These are phyloP conservation scores for Colletotrichum truncatum DNA, from an alignment of 2,329 filamentous ascomycete species.

Conservation along the genomic window DNA sequence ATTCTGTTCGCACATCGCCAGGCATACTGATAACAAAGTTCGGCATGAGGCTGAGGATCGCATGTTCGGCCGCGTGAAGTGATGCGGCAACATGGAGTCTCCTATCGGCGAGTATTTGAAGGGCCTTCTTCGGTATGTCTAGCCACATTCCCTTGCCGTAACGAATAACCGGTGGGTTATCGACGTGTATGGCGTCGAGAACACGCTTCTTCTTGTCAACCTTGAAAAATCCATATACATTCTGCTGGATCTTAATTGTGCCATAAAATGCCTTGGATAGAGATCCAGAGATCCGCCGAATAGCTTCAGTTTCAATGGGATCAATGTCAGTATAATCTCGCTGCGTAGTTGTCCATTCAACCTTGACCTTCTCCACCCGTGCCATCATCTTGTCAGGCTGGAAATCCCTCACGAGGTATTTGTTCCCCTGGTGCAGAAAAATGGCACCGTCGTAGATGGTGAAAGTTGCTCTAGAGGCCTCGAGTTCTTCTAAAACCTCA, in stretches of 20 bases:
- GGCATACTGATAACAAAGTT: constrained; percentile 91
- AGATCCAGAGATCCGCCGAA: constrained; percentile 73
- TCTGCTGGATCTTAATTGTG: constrained; percentile 83
- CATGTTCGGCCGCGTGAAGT: constrained; percentile 95
- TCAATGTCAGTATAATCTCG: constrained; percentile 95
- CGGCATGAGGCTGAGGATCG: constrained; percentile 85
- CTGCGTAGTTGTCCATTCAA: constrained; percentile 95
- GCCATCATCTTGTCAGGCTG: constrained; percentile 82
- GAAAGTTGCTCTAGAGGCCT: constrained; percentile 93
- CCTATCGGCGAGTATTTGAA: constrained; percentile 79
- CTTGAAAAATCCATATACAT: constrained; percentile 97
- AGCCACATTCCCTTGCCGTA: constrained; percentile 94
- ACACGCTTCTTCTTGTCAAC: constrained; percentile 87
- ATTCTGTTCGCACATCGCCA: constrained; percentile 93
- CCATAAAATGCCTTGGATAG: constrained; percentile 83
- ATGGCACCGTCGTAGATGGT: constrained; percentile 97
- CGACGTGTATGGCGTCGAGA: constrained; percentile 90
- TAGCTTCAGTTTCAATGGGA: constrained; percentile 89
- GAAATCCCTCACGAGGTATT: constrained; percentile 92
- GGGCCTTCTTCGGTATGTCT: constrained; percentile 81
- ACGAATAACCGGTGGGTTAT: constrained; percentile 90
- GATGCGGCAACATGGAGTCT: constrained; percentile 85
- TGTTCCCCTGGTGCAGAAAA: constrained; percentile 94
- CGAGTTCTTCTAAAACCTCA: constrained; percentile 91
- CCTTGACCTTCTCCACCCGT: constrained; percentile 86